Evolutionary conservation across 148 eudicot genomes (phyloP).

Genomic region (Rhododendron vialii): DNA sequence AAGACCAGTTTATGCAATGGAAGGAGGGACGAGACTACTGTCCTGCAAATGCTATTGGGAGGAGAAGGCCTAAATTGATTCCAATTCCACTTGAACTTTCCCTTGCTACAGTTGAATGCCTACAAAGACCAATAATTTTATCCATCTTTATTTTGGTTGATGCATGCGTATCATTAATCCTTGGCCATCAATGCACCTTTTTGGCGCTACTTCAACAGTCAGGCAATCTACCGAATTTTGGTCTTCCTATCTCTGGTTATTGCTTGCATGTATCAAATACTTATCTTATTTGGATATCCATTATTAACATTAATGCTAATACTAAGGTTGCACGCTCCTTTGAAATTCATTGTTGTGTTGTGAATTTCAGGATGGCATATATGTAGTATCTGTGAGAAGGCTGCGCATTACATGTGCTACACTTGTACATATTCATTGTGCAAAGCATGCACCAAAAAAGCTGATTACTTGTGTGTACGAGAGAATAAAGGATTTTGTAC

Average conservation of each 20-base stretch:
- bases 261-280: neutral
- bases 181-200: neutral
- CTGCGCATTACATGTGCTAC: constrained; percentile 83
- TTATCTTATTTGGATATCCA: neutral
- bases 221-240: neutral
- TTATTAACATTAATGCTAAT: neutral
- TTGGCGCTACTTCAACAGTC: neutral
- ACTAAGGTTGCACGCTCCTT: neutral
- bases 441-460: constrained; percentile 76
- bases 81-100: neutral
- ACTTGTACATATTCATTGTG: constrained; percentile 88
- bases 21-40: neutral
- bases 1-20: neutral
- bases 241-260: neutral
- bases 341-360: constrained; percentile 7
- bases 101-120: constrained; percentile 7
- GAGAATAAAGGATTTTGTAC: constrained; percentile 85
- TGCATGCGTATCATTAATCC: neutral
- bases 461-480: constrained; percentile 65
- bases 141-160: neutral
- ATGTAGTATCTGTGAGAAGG: constrained; percentile 80
- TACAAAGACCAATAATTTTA: neutral
- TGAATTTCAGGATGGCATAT: constrained; percentile 93
- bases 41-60: neutral
- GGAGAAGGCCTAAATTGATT: neutral